phyloP scores from a whole-genome alignment of 768 basidiomycete species.

The Boletus sensibilis region DNA sequence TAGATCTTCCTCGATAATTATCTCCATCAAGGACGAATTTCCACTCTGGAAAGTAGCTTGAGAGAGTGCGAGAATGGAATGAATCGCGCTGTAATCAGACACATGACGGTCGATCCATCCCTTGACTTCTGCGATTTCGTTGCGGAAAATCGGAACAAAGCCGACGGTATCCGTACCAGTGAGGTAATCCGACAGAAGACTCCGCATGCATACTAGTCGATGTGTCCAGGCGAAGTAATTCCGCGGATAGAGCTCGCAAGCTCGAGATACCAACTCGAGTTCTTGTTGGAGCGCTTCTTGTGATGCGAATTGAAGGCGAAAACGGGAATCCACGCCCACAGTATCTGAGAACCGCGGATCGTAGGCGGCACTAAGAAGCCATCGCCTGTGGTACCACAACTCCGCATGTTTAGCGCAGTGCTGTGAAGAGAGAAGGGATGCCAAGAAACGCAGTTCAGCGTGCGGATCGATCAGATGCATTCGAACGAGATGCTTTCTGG shows the following conservation, averaged over 20 bases:
- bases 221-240: conserved; percentile 78
- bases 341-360: conserved; percentile 14
- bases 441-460: conserved; percentile 48
- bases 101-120: conserved; percentile 63
- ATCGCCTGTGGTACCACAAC: conserved; percentile 69
- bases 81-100: conserved; percentile 64
- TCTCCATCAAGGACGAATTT: conserved; percentile 2
- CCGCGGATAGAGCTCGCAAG: conserved; percentile 63
- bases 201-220: conserved; percentile 49
- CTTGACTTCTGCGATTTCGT: conserved; percentile 39
- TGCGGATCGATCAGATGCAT: conserved; percentile 35
- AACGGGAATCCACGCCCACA: neutral
- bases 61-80: conserved; percentile 48
- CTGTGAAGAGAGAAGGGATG: conserved; percentile 49
- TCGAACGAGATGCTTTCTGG: conserved; percentile 53
- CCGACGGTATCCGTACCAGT: conserved; percentile 10
- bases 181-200: conserved; percentile 23
- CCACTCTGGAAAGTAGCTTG: conserved; percentile 7
- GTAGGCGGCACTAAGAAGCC: conserved; percentile 47
- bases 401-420: conserved; percentile 64
- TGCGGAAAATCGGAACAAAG: conserved; percentile 34
- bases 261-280: conserved; percentile 43
- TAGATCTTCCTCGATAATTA: conserved; percentile 4
- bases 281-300: conserved; percentile 44
- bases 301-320: conserved; percentile 26